A percentile compares a stretch with the other conserved stretches of the same genome.
phyloP scores from a whole-genome alignment of 73 alveolate genomes.

The Paramecium caudatum region DNA sequence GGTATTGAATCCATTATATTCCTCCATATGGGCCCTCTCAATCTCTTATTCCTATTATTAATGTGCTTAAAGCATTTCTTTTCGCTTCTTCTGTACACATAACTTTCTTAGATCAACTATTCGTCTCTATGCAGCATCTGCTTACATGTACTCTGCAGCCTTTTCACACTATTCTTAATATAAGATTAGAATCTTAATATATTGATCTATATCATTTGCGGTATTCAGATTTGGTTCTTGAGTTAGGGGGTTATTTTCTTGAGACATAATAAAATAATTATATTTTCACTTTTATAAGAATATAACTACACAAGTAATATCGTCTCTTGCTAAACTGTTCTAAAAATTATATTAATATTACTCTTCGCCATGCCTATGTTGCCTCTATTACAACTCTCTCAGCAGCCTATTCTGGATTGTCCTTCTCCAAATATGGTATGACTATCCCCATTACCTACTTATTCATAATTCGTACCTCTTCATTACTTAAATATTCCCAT shows the following conservation, averaged over 20 bases:
- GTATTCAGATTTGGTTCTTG: constrained; percentile 60
- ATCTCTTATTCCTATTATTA: constrained; percentile 12
- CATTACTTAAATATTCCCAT: constrained; percentile 91
- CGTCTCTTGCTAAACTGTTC: constrained; percentile 73
- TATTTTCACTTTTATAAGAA: constrained; percentile 57
- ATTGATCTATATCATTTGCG: constrained; percentile 42
- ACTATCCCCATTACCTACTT: constrained; percentile 54
- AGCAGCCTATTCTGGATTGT: constrained; percentile 53
- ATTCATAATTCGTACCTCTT: constrained; percentile 68
- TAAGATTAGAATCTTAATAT: not conserved
- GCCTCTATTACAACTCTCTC: constrained; percentile 33
- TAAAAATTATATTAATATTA: not conserved
- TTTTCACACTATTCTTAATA: constrained; percentile 25
- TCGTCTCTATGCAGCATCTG: constrained; percentile 57
- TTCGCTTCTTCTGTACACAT: not conserved
- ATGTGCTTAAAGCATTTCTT: constrained; percentile 61
- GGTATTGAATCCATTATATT: constrained; percentile 37
- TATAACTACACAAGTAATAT: constrained; percentile 76
- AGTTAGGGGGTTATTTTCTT: constrained; percentile 6
- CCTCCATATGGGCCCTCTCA: constrained; percentile 65
- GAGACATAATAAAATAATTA: constrained; percentile 24
- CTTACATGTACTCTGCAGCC: constrained; percentile 57
- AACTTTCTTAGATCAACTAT: constrained; percentile 8
- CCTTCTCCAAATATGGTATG: constrained; percentile 53
- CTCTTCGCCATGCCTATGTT: constrained; percentile 66